Base-by-base conservation (phyloP, 192 early-diverging fungal species). In the Allomyces arbusculus region DNA sequence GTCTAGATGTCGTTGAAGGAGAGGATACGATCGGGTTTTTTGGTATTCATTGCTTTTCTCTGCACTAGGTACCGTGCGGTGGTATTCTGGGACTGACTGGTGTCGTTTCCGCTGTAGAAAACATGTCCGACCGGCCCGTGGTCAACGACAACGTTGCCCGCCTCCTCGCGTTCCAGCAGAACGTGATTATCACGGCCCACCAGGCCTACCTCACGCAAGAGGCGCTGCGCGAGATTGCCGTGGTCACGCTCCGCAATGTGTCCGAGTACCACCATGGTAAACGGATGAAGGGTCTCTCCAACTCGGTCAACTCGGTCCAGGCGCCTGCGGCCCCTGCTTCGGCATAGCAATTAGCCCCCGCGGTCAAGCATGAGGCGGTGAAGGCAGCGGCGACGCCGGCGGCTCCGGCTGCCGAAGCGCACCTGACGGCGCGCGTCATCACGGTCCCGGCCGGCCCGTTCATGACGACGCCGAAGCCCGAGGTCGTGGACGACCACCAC, bases 1-100 rank as follows among this genome's bases (percentile, higher is more conserved):
- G 78, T 23, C 71, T 80, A 28, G 78, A 80, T 64, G 78, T 80
- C 19, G 79, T 79, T 63, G 78, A 80, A 67, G 70, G 72, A 72
- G 33, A 40, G 33, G 33, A 3, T 40, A 4, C 26, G 33, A 28
- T 28, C 26, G 2, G 26, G 7, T 40, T 40, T 40, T 40, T 40
- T 40, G 33, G 33, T 8, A 0, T 0, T 3, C 8, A 7, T 40
- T 40, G 2, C 7, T 7, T 8, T 40, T 8, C 7, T 40, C 26
- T 28, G 26, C 26, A 4, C 26, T 28, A 28, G 26, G 26, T 28
- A 28, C 26, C 4, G 26, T 28, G 1, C 4, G 26, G 26, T 28
- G 26, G 26, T 28, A 4, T 28, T 28, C 4, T 28, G 1, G 26
- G 26, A 28, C 26, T 28, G 26, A 55, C 10, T 55, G 24, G 62